Percentiles rank a stretch among this genome's conserved stretches.
These are phyloP conservation scores for Trichothecium sympodiale DNA, from an alignment of 2,329 filamentous ascomycete species.

Conservation along the genomic window DNA sequence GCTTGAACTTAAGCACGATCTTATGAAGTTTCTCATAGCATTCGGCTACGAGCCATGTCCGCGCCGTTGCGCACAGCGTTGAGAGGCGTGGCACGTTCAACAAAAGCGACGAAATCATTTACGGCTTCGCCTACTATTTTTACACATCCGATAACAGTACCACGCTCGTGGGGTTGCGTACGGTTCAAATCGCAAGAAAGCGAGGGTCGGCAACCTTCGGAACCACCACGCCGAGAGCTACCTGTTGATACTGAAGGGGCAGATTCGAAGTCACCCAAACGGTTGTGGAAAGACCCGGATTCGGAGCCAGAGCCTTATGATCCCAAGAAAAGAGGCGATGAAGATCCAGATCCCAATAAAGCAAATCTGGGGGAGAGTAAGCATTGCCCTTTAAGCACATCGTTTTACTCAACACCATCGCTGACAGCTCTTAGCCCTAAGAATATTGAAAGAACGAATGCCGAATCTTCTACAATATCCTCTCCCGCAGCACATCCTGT, in stretches of 20 bases:
- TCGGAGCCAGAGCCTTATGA: too few species aligned
- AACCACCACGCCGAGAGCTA: too few species aligned
- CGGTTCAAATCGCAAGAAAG: too few species aligned
- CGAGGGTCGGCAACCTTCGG: too few species aligned
- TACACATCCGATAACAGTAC: too few species aligned
- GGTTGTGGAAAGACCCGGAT: too few species aligned
- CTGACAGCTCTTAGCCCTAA: too few species aligned
- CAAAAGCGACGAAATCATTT: background rate
- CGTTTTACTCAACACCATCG: background rate
- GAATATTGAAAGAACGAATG: slow-evolving; percentile 54
- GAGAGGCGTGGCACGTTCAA: slow-evolving; percentile 12
- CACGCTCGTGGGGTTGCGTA: too few species aligned
- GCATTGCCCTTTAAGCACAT: slow-evolving; percentile 12
- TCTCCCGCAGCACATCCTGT: slow-evolving; percentile 64
- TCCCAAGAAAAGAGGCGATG: slow-evolving; percentile 12
- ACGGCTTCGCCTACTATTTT: slow-evolving; percentile 7
- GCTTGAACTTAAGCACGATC: too few species aligned
- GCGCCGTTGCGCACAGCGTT: slow-evolving; percentile 18
- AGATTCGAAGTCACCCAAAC: background rate
- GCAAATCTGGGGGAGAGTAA: slow-evolving; percentile 53
- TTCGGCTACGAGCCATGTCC: slow-evolving; percentile 19
- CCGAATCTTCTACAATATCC: slow-evolving; percentile 56
- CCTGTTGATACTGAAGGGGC: too few species aligned
- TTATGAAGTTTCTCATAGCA: background rate
- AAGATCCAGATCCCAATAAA: slow-evolving; percentile 43